A percentile compares a stretch with the other conserved stretches of the same genome.
phyloP scores from a whole-genome alignment of 106 monocot species.

The Allium sativum region DNA sequence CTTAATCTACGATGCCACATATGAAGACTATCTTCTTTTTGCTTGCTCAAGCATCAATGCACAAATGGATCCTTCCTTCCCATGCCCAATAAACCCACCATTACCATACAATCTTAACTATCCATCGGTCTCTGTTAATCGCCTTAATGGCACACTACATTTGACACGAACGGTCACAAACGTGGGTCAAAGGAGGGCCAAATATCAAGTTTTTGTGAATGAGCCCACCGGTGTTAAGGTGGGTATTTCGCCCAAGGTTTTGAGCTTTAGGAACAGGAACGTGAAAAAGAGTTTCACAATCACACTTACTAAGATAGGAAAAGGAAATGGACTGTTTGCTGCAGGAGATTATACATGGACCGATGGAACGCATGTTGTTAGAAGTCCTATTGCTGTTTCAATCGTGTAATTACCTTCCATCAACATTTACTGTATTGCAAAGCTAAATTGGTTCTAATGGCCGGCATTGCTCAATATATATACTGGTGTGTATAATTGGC shows the following conservation, averaged over 20 bases:
- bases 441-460: too few species aligned
- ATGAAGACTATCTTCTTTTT: conserved; percentile 63
- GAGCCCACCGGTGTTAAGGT: conserved; percentile 41
- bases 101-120: conserved; percentile 49
- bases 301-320: conserved; percentile 6
- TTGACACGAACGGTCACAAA: conserved; percentile 56
- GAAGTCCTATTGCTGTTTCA: conserved; percentile 62
- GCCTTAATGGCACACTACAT: conserved; percentile 26
- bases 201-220: conserved; percentile 26
- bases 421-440: too few species aligned
- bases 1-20: conserved; percentile 62
- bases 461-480: too few species aligned
- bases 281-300: conserved; percentile 54
- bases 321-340: conserved; percentile 10
- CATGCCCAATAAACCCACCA: conserved; percentile 39
- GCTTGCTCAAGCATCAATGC: conserved; percentile 38
- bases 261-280: conserved; percentile 24
- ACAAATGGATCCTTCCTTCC: conserved; percentile 40
- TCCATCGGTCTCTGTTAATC: conserved; percentile 45
- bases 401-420: conserved; percentile 12
- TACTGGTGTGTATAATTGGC: too few species aligned
- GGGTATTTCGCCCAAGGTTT: conserved; percentile 22
- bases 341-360: conserved; percentile 54
- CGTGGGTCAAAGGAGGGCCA: conserved; percentile 29
- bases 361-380: conserved; percentile 55